A percentile compares a stretch with the other conserved stretches of the same genome.
These are phyloP conservation scores for Halophytophthora batemanensis DNA, from an alignment of 352 stramenopile genomes.

Conservation along the genomic window DNA sequence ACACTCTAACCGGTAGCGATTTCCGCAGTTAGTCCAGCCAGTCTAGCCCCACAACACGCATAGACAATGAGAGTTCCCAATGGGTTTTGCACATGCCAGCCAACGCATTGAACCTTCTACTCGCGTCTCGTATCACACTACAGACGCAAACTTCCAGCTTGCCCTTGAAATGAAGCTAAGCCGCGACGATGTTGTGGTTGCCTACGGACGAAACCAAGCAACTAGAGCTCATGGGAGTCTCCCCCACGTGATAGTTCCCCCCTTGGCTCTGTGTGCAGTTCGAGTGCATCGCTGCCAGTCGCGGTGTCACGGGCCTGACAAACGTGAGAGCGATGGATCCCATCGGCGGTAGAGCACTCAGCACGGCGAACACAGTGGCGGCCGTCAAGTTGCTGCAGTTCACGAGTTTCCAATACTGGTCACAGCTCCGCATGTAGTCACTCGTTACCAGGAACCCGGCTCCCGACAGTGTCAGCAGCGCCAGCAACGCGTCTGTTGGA, in stretches of 20 bases:
- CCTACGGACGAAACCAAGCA: conserved; percentile 8
- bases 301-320: neutral
- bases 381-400: conserved; percentile 25
- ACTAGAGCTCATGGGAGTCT: conserved; percentile 11
- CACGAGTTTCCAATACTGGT: conserved; percentile 9
- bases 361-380: conserved; percentile 18
- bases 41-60: neutral
- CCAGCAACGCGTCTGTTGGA: conserved; percentile 13
- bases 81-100: neutral
- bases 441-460: conserved; percentile 7
- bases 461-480: conserved; percentile 14
- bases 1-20: conserved; percentile 26
- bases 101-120: too few species aligned
- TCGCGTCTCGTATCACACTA: too few species aligned
- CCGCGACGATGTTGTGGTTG: conserved; percentile 12
- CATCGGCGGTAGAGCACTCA: conserved; percentile 15
- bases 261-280: neutral
- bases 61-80: conserved; percentile 5
- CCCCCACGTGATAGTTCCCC: conserved; percentile 13
- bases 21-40: neutral
- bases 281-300: neutral
- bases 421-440: conserved; percentile 23
- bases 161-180: too few species aligned
- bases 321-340: conserved; percentile 20
- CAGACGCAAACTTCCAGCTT: too few species aligned